Base-by-base conservation (phyloP, 2,329 filamentous ascomycete species). In the Cladosporium cucumerinum region DNA sequence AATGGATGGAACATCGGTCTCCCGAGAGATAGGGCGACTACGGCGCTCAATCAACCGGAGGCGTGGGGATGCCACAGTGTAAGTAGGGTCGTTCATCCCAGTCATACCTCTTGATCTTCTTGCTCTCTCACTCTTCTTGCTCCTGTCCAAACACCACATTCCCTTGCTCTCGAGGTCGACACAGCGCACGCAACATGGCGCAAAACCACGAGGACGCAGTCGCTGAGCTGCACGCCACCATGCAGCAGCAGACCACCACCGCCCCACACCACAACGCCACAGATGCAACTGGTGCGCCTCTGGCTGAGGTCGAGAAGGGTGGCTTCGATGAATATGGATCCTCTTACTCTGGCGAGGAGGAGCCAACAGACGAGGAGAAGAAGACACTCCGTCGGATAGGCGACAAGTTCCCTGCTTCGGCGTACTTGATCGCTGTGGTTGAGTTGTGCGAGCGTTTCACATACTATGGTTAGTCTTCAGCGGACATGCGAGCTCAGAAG, bases 361-460 rank as follows among this genome's bases (percentile, higher is more conserved):
- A 74, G 65, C 81, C 80, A 1, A 79, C 77, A 18, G 77, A 77
- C 5, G 75, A 79, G 30, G 81, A 82, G 67, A 76, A 76, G 68
- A 71, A 70, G 49, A 80, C 77, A 1, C 73, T 83, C 32, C 73
- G 80, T 60, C 78, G 78, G 65, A 76, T 82, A 25, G 78, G 79
- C 57, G 81, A 82, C 70, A 75, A 76, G 51, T 73, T 83, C 8
- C 81, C 81, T 49, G 78, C 77, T 69, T 76, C 77, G 21, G 80
- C 81, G 26, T 82, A 81, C 69, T 69, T 82, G 26, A 78, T 83
- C 61, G 81, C 81, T 18, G 70, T 82, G 28, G 80, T 83, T 54
- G 81, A 83, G 71, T 72, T 83, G 3, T 82, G 79, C 73, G 81
- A 83, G 69, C 77, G 81, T 11, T 82, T 82, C 70, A 80, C 81